Percentiles rank a stretch among this genome's conserved stretches.
Conservation (phyloP, 371 early-diverging fungal genomes). For the Furculomyces boomerangus region DNA sequence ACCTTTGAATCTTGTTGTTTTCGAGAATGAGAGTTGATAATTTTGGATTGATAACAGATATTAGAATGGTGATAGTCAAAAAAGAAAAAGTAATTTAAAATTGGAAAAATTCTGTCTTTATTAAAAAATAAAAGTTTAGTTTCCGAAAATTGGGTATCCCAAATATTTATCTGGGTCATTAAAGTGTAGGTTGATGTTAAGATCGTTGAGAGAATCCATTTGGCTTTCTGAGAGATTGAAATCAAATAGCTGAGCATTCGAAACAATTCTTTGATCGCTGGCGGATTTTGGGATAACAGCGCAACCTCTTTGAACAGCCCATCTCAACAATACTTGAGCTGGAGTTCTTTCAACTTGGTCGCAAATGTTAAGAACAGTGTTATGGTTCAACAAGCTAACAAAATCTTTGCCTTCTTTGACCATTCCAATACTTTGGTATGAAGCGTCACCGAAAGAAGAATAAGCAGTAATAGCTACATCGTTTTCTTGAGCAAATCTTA, state of each 20-base stretch:
- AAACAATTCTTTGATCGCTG: slow-evolving; percentile 9
- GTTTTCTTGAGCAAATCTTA: slow-evolving; percentile 46
- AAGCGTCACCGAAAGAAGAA: slow-evolving; percentile 54
- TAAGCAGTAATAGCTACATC: slow-evolving; percentile 62
- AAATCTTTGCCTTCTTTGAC: neutral
- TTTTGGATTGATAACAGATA: too few species aligned
- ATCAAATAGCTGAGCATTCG: slow-evolving; percentile 9
- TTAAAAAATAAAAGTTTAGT: too few species aligned
- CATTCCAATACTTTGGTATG: neutral
- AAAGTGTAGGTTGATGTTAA: neutral
- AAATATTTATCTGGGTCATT: neutral
- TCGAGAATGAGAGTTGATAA: too few species aligned
- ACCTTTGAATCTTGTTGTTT: too few species aligned
- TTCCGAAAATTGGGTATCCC: neutral
- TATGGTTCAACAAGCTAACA: neutral
- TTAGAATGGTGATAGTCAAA: too few species aligned
- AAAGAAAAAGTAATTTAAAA: too few species aligned
- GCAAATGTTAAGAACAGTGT: neutral
- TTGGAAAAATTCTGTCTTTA: too few species aligned
- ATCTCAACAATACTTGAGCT: slow-evolving; percentile 58
- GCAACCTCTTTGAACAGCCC: slow-evolving; percentile 44
- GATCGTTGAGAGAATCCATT: neutral
- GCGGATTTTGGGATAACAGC: slow-evolving; percentile 23
- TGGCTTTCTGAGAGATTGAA: neutral
- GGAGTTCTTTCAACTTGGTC: slow-evolving; percentile 19